Base-by-base conservation (phyloP, 208 protist genomes). In the Crithidia brevicula region DNA sequence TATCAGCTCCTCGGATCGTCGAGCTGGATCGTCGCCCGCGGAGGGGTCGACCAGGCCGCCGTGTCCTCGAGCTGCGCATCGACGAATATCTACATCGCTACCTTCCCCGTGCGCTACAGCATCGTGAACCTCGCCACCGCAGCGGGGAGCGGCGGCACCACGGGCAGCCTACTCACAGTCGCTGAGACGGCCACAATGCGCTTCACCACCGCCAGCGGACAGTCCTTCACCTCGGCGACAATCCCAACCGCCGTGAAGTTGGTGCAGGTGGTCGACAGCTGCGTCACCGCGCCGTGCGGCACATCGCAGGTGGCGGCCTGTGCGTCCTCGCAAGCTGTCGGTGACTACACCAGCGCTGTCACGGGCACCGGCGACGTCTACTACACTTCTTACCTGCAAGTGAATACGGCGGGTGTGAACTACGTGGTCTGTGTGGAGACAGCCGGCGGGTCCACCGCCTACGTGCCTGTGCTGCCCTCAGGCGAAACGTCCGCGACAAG, bases 351-450 rank as follows among this genome's bases (percentile, higher is more conserved):
- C 4, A 69, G 81, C 30, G 57, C 77, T 38, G 22, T 74, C 27
- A 46, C 73, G n/a, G 53, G 30, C 28, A 78, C 23, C 54, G 62
- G 63, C 28, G 62, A 46, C 23, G 62, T 50, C 28, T 65, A 49
- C 4, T 69, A 60, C 25, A 70, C 69, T 20, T 31, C 82, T 7
- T 74, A 61, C 38, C 59, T 74, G 22, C 60, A 74, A 46, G 74
- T 74, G 13, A 60, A 22, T 46, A 57, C 49, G 33, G 64, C 69
- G 43, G 61, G 42, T 52, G 52, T 69, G 30, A 77, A 62, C 62
- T 92, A 94, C 60, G 72, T 96, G 22, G 58, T 96, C 0, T 96
- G 92, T 45, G 83, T 88, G 13, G 54, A 70, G 15, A 61, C 75
- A 18, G 56, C 66, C 23, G 82, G 64, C 47, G 70, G 47, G 61